Evolutionary conservation across 495 filamentous ascomycete species (phyloP).

Genomic region (Haplographium delicatum): DNA sequence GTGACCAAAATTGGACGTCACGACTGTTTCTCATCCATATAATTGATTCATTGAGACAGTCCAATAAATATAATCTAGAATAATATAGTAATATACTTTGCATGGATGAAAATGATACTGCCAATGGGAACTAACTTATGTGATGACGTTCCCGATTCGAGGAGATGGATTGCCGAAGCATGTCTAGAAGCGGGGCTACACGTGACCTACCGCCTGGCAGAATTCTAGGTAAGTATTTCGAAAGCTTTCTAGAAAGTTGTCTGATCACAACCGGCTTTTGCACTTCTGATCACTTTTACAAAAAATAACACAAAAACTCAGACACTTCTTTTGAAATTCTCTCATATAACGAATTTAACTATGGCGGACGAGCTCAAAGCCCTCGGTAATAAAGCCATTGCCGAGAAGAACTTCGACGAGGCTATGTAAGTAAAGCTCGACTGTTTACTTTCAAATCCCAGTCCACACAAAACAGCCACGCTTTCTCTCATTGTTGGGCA

Average conservation of each 20-base stretch:
- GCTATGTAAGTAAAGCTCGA: slow-evolving; percentile 67
- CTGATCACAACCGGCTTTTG: background rate
- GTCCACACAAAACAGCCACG: background rate
- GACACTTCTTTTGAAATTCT: background rate
- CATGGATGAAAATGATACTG: no score
- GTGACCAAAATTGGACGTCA: no score
- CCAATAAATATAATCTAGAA: background rate
- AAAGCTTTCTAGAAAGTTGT: slow-evolving; percentile 1
- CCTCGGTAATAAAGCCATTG: slow-evolving; percentile 96
- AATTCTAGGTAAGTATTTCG: background rate
- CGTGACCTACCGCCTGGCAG: background rate
- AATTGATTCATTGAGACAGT: background rate
- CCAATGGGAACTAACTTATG: no score
- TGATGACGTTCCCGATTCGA: no score
- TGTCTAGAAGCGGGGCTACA: background rate
- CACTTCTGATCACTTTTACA: background rate
- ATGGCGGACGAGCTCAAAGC: slow-evolving; percentile 72
- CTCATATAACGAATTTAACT: background rate
- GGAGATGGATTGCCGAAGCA: no score
- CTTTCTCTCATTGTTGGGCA: background rate
- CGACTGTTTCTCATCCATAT: background rate
- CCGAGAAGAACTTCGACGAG: slow-evolving; percentile 91
- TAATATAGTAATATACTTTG: slow-evolving; percentile 4
- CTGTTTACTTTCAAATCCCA: slow-evolving; percentile 21
- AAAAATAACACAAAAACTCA: background rate